phyloP scores from a whole-genome alignment of 306 rosid species.

The Quercus mongolica region DNA sequence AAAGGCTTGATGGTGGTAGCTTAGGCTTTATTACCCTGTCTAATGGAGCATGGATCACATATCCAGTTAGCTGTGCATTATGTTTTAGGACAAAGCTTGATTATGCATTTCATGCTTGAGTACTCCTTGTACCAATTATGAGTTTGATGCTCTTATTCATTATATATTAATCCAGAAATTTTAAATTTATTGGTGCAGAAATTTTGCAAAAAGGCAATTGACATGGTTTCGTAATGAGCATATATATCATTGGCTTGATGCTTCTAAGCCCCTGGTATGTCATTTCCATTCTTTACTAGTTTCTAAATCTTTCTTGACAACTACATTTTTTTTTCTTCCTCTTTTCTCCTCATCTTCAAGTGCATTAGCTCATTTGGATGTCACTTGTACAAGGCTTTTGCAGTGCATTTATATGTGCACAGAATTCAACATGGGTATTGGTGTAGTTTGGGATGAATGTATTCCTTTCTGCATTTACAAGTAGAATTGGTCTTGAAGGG shows the following conservation, averaged over 20 bases:
- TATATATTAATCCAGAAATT: constrained; percentile 1
- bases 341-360: background rate
- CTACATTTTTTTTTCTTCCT: background rate
- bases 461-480: background rate
- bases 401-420: background rate
- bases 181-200: constrained; percentile 48
- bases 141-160: background rate
- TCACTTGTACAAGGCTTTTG: background rate
- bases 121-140: background rate
- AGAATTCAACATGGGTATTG: background rate
- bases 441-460: background rate
- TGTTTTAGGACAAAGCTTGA: background rate
- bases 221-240: constrained; percentile 90
- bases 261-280: constrained; percentile 82
- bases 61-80: background rate
- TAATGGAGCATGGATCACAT: background rate
- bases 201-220: constrained; percentile 84
- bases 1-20: background rate
- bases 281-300: constrained; percentile 9
- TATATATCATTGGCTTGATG: constrained; percentile 93
- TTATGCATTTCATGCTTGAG: background rate
- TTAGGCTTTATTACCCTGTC: constrained; percentile 1
- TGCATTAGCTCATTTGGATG: background rate
- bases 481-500: background rate
- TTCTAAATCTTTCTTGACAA: background rate